Evolutionary conservation across 495 filamentous ascomycete species (phyloP).

Genomic region (Trichoderma erinaceum): DNA sequence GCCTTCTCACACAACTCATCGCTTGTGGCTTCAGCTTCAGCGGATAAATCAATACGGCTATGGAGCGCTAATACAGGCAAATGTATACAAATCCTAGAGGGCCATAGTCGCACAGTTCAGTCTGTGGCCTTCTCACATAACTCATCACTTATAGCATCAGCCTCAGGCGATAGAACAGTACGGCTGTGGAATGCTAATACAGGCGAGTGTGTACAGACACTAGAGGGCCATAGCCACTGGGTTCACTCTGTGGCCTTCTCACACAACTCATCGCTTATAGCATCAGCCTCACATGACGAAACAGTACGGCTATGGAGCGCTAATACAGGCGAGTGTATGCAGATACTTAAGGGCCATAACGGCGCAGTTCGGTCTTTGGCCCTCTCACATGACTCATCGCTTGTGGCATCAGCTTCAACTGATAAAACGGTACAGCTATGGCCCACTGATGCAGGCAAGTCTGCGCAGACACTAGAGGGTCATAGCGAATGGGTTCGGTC

Average conservation of each 20-base stretch:
- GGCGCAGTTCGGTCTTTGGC: constrained; percentile 3
- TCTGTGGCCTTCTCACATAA: constrained; percentile 17
- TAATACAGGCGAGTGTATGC: constrained; percentile 5
- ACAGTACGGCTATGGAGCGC: constrained; percentile 1
- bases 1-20: constrained; percentile 15
- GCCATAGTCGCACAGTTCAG: constrained; percentile 12
- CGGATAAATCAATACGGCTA: not conserved
- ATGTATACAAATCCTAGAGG: constrained; percentile 10
- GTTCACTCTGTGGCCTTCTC: constrained; percentile 19
- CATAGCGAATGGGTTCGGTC: constrained; percentile 15
- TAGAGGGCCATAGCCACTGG: constrained; percentile 17
- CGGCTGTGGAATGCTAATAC: constrained; percentile 1
- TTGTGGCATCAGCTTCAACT: not conserved
- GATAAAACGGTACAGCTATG: constrained; percentile 7
- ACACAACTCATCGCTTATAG: not conserved
- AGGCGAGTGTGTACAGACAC: constrained; percentile 15
- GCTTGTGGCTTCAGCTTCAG: not conserved
- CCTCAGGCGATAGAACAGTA: not conserved
- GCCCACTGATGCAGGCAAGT: not conserved
- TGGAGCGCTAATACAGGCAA: not conserved
- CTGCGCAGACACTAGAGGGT: constrained; percentile 17
- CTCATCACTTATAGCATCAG: not conserved
- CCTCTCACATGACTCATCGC: constrained; percentile 15
- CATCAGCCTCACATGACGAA: not conserved
- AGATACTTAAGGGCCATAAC: constrained; percentile 18